phyloP scores from a whole-genome alignment of 371 early-diverging fungal genomes.

The Mortierella sp. region DNA sequence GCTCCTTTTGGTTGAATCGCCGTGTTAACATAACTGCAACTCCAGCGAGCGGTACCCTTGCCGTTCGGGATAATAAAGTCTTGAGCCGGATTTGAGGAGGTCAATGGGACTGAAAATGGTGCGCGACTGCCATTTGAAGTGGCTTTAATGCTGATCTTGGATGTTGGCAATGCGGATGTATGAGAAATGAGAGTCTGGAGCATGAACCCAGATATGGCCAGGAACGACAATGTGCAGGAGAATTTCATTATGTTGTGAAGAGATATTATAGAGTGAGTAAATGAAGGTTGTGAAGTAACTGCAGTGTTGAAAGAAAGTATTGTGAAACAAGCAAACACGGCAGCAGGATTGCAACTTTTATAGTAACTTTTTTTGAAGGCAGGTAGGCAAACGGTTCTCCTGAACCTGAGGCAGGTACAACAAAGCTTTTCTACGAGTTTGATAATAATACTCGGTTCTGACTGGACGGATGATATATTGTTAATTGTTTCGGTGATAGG shows the following conservation, averaged over 20 bases:
- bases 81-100: background rate
- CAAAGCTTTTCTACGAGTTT: too few relatives aligned
- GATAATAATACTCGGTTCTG: too few relatives aligned
- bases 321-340: background rate
- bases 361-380: too few relatives aligned
- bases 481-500: too few relatives aligned
- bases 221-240: background rate
- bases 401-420: too few relatives aligned
- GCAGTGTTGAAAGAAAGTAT: too few relatives aligned
- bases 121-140: background rate
- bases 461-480: too few relatives aligned
- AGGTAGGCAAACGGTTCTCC: too few relatives aligned
- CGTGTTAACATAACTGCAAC: slow-evolving; percentile 16
- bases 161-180: background rate
- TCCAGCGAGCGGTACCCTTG: slow-evolving; percentile 19
- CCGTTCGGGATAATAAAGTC: slow-evolving; percentile 28
- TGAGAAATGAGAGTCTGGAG: background rate
- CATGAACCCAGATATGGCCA: background rate
- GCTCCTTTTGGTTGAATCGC: background rate
- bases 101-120: background rate
- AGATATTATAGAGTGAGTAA: background rate
- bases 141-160: background rate
- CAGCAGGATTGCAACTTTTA: too few relatives aligned
- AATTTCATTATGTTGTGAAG: slow-evolving; percentile 1
- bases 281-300: too few relatives aligned